Conservation (phyloP, 2,329 filamentous ascomycete species). For the Colletotrichum horii region DNA sequence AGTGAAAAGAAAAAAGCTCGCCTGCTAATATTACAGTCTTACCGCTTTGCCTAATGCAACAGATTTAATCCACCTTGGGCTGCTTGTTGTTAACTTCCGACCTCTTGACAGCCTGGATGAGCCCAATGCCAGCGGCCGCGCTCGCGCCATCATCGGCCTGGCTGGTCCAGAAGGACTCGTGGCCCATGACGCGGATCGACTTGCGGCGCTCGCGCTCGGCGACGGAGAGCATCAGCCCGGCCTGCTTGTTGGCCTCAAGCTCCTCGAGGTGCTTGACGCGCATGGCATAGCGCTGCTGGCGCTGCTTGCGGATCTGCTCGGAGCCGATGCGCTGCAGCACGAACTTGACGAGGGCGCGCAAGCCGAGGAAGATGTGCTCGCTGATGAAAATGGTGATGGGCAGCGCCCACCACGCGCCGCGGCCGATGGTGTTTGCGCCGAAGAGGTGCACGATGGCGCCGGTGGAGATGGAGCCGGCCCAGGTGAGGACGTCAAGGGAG, state of each 20-base stretch:
- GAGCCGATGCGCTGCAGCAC: slow-evolving; percentile 43
- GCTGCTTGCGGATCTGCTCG: slow-evolving; percentile 43
- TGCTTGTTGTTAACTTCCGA: slow-evolving; percentile 9
- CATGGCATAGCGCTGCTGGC: slow-evolving; percentile 41
- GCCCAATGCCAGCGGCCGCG: slow-evolving; percentile 33
- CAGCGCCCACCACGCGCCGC: slow-evolving; percentile 67
- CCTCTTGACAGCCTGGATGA: slow-evolving; percentile 37
- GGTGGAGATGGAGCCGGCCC: slow-evolving; percentile 75
- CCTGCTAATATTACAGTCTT: background rate
- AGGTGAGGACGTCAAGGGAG: slow-evolving; percentile 70
- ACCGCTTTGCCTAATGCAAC: background rate
- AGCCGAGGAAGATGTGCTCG: slow-evolving; percentile 73
- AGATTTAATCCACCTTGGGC: slow-evolving; percentile 11
- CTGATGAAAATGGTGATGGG: slow-evolving; percentile 75
- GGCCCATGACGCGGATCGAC: slow-evolving; percentile 36
- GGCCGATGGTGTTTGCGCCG: slow-evolving; percentile 56
- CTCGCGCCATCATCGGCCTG: slow-evolving; percentile 45
- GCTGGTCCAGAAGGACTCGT: slow-evolving; percentile 45
- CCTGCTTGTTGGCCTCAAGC: slow-evolving; percentile 42
- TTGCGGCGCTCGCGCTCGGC: slow-evolving; percentile 43
- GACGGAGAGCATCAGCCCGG: slow-evolving; percentile 34
- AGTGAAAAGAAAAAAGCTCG: background rate
- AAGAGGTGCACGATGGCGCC: slow-evolving; percentile 79
- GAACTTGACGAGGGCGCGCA: slow-evolving; percentile 49
- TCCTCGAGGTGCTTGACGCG: slow-evolving; percentile 43